A percentile compares a stretch with the other conserved stretches of the same genome.
phyloP scores from a whole-genome alignment of 768 basidiomycete species.

The Leucosporidium yakuticum region DNA sequence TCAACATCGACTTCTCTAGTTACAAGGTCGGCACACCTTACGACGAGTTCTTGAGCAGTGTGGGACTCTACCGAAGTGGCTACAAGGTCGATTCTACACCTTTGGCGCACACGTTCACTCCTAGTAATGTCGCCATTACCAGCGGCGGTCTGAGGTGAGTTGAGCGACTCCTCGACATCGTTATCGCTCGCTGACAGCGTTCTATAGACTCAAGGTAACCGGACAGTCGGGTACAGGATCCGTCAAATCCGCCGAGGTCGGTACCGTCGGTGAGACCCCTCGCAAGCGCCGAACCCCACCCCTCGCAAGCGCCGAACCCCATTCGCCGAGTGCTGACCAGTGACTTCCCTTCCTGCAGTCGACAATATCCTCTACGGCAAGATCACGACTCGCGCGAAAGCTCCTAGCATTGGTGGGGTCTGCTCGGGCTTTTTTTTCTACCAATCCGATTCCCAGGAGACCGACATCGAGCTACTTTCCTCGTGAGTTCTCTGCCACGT shows the following conservation, averaged over 20 bases:
- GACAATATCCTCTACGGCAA: neutral
- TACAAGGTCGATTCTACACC: neutral
- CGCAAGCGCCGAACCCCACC: neutral
- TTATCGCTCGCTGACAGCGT: neutral
- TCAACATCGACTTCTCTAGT: neutral
- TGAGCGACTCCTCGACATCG: neutral
- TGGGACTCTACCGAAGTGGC: neutral
- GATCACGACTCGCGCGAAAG: neutral
- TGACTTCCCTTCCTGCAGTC: neutral
- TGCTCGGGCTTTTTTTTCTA: neutral
- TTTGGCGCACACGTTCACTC: neutral
- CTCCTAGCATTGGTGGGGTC: neutral
- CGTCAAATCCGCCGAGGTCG: neutral
- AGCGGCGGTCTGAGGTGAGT: neutral
- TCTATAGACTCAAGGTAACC: no score
- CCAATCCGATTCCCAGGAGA: neutral
- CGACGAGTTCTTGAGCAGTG: neutral
- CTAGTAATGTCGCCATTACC: neutral
- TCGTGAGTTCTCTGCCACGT: no score
- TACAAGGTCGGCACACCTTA: neutral
- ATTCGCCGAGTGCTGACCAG: neutral
- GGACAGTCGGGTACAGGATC: no score
- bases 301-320: neutral
- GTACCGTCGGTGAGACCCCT: neutral
- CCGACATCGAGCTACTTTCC: no score